A percentile compares a stretch with the other conserved stretches of the same genome.
Conservation (phyloP, 192 early-diverging fungal genomes). For the Kappamyces sp. region DNA sequence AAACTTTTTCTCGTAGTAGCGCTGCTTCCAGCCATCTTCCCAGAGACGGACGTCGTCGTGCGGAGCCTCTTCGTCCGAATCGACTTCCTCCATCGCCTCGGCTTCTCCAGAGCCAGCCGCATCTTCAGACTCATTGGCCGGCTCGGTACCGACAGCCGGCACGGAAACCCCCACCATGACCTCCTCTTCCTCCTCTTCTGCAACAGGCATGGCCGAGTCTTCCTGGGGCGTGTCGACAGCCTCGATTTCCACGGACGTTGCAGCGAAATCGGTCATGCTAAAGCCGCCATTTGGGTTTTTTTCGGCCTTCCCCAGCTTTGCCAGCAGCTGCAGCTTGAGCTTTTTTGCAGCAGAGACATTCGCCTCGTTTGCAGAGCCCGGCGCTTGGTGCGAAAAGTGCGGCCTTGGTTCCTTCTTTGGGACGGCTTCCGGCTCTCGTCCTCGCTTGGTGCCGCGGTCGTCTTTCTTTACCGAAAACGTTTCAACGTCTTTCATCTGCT, state of each 20-base stretch:
- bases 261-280: slow-evolving; percentile 10
- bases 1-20: slow-evolving; percentile 77
- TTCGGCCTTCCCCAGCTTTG: slow-evolving; percentile 1
- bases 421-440: slow-evolving; percentile 5
- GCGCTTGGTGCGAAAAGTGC: slow-evolving; percentile 8
- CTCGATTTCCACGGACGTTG: background rate
- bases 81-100: slow-evolving; percentile 24
- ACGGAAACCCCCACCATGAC: slow-evolving; percentile 31
- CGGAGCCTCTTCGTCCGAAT: slow-evolving; percentile 42
- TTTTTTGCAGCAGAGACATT: slow-evolving; percentile 16
- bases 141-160: slow-evolving; percentile 32
- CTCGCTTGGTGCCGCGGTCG: slow-evolving; percentile 20
- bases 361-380: background rate
- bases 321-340: slow-evolving; percentile 5
- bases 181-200: slow-evolving; percentile 37
- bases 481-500: slow-evolving; percentile 5
- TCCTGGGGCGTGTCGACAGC: background rate
- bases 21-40: slow-evolving; percentile 70
- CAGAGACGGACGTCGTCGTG: slow-evolving; percentile 64
- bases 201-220: slow-evolving; percentile 6
- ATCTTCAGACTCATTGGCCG: slow-evolving; percentile 10
- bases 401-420: background rate
- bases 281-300: slow-evolving; percentile 15
- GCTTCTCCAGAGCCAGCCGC: slow-evolving; percentile 17
- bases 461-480: background rate